These are phyloP conservation scores for Rhodotorula sp. DNA, from an alignment of 1,284 basidiomycete species.

Conservation along the genomic window DNA sequence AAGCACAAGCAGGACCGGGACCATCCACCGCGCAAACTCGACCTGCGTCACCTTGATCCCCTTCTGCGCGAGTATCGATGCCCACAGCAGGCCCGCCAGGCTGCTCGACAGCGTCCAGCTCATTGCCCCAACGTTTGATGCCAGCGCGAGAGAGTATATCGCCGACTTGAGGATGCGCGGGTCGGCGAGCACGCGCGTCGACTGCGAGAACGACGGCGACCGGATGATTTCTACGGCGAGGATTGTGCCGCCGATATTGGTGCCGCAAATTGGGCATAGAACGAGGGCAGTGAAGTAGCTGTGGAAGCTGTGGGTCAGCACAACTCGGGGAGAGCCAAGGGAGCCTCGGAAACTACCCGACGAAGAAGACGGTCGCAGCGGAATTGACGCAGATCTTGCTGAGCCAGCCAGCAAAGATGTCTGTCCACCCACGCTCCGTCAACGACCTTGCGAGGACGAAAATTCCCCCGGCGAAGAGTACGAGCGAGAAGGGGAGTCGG, in stretches of 20 bases:
- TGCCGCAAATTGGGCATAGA: conserved; percentile 64
- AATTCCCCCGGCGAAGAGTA: conserved; percentile 92
- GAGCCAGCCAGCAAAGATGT: conserved; percentile 75
- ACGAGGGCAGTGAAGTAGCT: conserved; percentile 34
- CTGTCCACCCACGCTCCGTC: conserved; percentile 83
- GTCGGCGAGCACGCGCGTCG: conserved; percentile 45
- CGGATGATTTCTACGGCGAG: conserved; percentile 68
- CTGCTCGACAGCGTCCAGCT: conserved; percentile 87
- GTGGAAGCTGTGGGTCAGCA: neutral
- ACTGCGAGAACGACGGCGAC: conserved; percentile 34
- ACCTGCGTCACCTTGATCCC: conserved; percentile 64
- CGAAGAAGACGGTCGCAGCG: conserved; percentile 57
- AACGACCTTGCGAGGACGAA: conserved; percentile 91
- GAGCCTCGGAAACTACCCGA: conserved; percentile 8
- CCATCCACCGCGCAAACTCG: conserved; percentile 74
- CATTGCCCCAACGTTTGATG: conserved; percentile 88
- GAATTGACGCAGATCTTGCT: conserved; percentile 54
- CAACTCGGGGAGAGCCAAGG: neutral
- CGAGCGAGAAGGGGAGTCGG: conserved; percentile 72
- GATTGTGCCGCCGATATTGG: conserved; percentile 91
- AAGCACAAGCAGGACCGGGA: conserved; percentile 50
- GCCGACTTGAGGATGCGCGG: conserved; percentile 48
- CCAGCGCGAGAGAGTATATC: conserved; percentile 66
- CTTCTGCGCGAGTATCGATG: conserved; percentile 73
- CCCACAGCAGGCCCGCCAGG: conserved; percentile 87